Evolutionary conservation across 2,329 filamentous ascomycete species (phyloP).

Genomic region (Calonectria pauciramosa): DNA sequence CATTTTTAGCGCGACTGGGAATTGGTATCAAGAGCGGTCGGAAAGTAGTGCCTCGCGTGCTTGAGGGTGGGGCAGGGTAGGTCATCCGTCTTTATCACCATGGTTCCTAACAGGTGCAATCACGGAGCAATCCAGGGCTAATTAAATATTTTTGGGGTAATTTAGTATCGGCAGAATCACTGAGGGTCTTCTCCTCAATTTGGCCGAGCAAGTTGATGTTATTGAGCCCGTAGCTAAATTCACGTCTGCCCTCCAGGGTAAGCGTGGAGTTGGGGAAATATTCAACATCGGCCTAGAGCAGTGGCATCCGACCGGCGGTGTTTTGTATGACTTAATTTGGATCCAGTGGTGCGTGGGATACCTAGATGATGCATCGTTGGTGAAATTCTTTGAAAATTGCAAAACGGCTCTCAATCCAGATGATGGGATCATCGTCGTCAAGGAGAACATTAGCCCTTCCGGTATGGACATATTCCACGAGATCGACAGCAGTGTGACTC

Average conservation of each 20-base stretch:
- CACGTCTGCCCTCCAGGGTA: slow-evolving; percentile 71
- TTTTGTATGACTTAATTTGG: slow-evolving; percentile 85
- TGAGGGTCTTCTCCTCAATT: slow-evolving; percentile 77
- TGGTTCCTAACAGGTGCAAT: too few species aligned
- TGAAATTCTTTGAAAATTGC: slow-evolving; percentile 75
- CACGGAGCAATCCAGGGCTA: background rate
- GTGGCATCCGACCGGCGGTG: slow-evolving; percentile 67
- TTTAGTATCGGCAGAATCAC: slow-evolving; percentile 86
- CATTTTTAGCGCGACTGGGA: slow-evolving; percentile 77
- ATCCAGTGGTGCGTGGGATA: slow-evolving; percentile 92
- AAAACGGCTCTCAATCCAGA: slow-evolving; percentile 53
- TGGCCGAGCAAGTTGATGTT: slow-evolving; percentile 82
- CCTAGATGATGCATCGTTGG: slow-evolving; percentile 80
- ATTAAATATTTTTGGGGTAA: background rate
- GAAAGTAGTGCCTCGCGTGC: slow-evolving; percentile 43
- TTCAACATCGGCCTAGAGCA: slow-evolving; percentile 81
- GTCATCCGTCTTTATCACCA: slow-evolving; percentile 22
- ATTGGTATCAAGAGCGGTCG: slow-evolving; percentile 53
- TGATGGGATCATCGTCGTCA: slow-evolving; percentile 51
- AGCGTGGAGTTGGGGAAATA: slow-evolving; percentile 72
- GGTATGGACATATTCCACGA: slow-evolving; percentile 80
- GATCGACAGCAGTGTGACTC: slow-evolving; percentile 82
- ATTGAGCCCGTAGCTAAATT: slow-evolving; percentile 90
- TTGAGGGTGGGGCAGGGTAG: slow-evolving; percentile 58
- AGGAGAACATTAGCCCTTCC: slow-evolving; percentile 78